Evolutionary conservation across 2,329 filamentous ascomycete genomes (phyloP), one percentile per base, ranked within the genome.

Genomic region (Aureobasidium namibiae): DNA sequence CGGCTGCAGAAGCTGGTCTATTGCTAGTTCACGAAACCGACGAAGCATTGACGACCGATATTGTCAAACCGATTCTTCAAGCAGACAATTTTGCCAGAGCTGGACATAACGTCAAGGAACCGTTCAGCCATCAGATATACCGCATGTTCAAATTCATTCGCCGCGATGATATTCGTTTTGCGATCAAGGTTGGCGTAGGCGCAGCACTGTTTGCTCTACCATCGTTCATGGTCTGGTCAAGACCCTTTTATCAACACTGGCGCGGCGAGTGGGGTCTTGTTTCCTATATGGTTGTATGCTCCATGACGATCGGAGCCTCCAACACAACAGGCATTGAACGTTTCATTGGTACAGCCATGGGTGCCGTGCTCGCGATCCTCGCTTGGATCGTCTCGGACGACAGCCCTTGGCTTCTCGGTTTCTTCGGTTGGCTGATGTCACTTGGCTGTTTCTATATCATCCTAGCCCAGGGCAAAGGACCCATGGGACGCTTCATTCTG

Each of bases 231-330:
- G 82, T 85, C 0, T 76, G 81, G 9, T 95, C 91, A 2, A 80
- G 91, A 56, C 88, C 89, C 0, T 80, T 88, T 21, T 99, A 96
- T 70, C 81, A 85, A 56, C 87, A 87, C 67, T 97, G 92, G 90
- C 82, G 92, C 70, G 92, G 92, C 31, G 94, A 99, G 78, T 99
- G 94, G 94, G 94, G 94, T 23, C 79, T 99, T 2, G 73, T 99
- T 59, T 96, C 91, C 0, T 97, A 96, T 76, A 97, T 97, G 92
- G 85, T 97, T 69, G 94, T 99, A 24, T 95, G 92, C 70, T 91
- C 89, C 38, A 97, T 96, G 91, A 99, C 92, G 0, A 92, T 96
- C 23, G 94, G 94, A 29, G 91, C 94, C 8, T 90, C 91, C 24
- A 99, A 97, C 72, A 96, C 92, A 1, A 96, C 92, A 0, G 92